These are phyloP conservation scores for Abelmoschus esculentus DNA, from an alignment of 345 rosid species.

Conservation along the genomic window DNA sequence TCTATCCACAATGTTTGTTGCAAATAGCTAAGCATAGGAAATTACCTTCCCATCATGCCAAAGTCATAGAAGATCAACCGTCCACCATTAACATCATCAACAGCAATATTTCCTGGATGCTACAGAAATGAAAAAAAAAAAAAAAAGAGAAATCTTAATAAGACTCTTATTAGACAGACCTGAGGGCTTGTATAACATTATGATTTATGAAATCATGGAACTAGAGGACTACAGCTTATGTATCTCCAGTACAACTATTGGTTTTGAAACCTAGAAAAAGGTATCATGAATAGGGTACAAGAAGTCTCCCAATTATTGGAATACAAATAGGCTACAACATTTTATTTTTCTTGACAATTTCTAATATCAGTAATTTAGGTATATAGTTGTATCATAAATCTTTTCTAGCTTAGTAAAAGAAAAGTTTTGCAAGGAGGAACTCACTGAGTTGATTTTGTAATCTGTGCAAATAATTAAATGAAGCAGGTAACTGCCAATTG, in stretches of 20 bases:
- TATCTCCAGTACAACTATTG: neutral
- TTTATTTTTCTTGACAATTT: neutral
- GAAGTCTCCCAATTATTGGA: neutral
- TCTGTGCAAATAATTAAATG: neutral
- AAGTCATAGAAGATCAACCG: constrained; percentile 95
- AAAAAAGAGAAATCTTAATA: constrained; percentile 5
- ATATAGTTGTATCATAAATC: neutral
- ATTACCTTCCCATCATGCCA: constrained; percentile 99
- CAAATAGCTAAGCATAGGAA: constrained; percentile 12
- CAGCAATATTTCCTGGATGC: constrained; percentile 99
- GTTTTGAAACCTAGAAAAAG: neutral
- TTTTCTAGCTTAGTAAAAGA: neutral
- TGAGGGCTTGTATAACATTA: neutral
- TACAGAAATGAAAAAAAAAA: constrained; percentile 20
- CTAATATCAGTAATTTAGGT: neutral
- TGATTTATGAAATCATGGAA: constrained; percentile 10
- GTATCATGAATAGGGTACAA: neutral
- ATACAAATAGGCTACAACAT: neutral
- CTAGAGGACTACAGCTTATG: neutral
- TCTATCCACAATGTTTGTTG: neutral
- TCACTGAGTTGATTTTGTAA: neutral
- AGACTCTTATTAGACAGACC: neutral
- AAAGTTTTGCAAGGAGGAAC: neutral
- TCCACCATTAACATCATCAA: constrained; percentile 98
- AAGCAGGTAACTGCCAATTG: neutral